Base-by-base conservation (phyloP, 2,329 filamentous ascomycete species). In the Sclerotinia trifoliorum region DNA sequence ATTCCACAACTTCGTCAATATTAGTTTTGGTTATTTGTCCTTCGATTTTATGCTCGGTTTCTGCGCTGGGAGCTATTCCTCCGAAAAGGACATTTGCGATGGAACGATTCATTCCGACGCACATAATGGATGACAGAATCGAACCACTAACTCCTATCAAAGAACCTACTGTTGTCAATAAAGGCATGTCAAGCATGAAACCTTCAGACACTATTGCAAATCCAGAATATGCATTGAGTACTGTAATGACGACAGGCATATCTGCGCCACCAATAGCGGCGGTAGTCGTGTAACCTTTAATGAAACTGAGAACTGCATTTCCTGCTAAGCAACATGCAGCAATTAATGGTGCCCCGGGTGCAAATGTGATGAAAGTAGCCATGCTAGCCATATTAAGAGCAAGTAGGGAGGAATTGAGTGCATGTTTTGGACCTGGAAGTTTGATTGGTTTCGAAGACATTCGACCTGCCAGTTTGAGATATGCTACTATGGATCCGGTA, bases 231-330 rank as follows among this genome's bases (percentile, higher is more conserved):
- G 93, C 93, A 74, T 96, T 97, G 26, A 97, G 80, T 0, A 96
- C 93, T 0, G 92, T 96, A 71, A 96, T 96, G 44, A 95, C 92
- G 6, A 96, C 92, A 19, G 90, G 93, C 93, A 96, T 96, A 76
- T 97, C 93, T 17, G 93, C 93, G n/a, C 93, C 93, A 29, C 93
- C 93, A 75, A 97, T 96, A 0, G 92, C 92, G 2, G 93, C 86
- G 0, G 93, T 96, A 0, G 93, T 96, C 0, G 93, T 96, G 76
- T 88, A 96, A 10, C 93, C 93, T 78, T 96, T 94, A 70, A 90
- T 81, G 78, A 96, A 96, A 70, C 90, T 94, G 32, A 97, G 81
- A 0, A 86, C 81, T 0, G 93, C 88, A 76, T 91, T 96, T 52
- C 90, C 90, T 35, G 88, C 87, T 1, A 96, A 81, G 57, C 91